Base-by-base conservation (phyloP, 495 filamentous ascomycete genomes). In the Talaromyces stipitatus region DNA sequence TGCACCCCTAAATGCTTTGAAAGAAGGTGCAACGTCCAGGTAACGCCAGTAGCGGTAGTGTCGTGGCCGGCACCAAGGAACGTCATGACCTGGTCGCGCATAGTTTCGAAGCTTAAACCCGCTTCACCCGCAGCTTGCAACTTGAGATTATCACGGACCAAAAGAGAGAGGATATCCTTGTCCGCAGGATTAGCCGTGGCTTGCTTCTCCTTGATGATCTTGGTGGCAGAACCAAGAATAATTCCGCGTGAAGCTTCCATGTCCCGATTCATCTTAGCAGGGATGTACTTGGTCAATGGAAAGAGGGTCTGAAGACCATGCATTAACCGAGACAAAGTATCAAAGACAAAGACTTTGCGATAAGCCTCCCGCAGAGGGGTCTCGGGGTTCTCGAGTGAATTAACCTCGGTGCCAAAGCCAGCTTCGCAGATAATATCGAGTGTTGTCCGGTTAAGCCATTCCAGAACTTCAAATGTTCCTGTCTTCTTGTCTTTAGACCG, bases 401-500 rank as follows among this genome's bases (percentile, higher is more conserved):
- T 64, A 45, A 79, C 70, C 2, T 77, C 72, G 23, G 67, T 71
- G 3, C 76, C 77, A 53, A 81, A 78, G 1, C 76, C 78, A 7
- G 78, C 76, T 58, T 72, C 64, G 30, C 73, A 75, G 54, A 81
- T 81, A 55, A 81, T 79, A 58, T 81, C 78, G 14, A 81, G 73
- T 0, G 77, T 77, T 26, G 72, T 70, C 22, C 76, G 66, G 57
- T 76, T 77, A 28, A 75, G 67, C 72, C 77, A 74, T 38, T 79
- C 76, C 5, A 79, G 68, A 1, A 73, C 65, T 54, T 79, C 71
- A 36, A 79, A 67, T 0, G 60, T 64, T 48, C 60, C 64, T 0
- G 59, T 66, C 3, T 58, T 64, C 18, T 65, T 59, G 9, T 65
- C 64, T 20, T 55, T 43, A 14, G 54, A 46, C 3, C 56, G 58